phyloP scores from a whole-genome alignment of 148 eudicot species.

The Talinum fruticosum region DNA sequence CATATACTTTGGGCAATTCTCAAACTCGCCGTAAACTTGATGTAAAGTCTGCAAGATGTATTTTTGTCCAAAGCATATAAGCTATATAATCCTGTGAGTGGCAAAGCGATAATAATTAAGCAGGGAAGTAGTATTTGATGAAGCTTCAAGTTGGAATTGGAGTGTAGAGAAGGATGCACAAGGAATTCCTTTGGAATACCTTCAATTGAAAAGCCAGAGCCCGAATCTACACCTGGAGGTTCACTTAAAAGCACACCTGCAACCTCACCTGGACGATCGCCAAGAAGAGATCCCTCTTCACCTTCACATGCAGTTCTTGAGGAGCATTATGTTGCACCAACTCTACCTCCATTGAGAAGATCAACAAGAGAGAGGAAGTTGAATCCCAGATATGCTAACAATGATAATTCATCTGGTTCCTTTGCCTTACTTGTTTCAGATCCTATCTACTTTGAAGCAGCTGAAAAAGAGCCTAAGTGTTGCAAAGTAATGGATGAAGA shows the following conservation, averaged over 20 bases:
- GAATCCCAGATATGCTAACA: neutral
- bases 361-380: too few species aligned
- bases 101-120: constrained; percentile 13
- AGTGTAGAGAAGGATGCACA: neutral
- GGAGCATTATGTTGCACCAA: too few species aligned
- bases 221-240: too few species aligned
- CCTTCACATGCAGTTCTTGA: too few species aligned
- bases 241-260: too few species aligned
- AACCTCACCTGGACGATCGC: too few species aligned
- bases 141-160: constrained; percentile 11
- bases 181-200: neutral
- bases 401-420: neutral
- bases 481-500: neutral
- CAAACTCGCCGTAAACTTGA: constrained; percentile 11
- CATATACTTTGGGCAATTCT: constrained; percentile 4
- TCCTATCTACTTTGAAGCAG: constrained; percentile 6
- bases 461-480: neutral
- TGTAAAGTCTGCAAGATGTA: constrained; percentile 21
- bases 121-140: constrained; percentile 15
- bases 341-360: too few species aligned
- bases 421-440: neutral
- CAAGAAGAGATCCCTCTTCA: too few species aligned
- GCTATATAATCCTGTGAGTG: constrained; percentile 23
- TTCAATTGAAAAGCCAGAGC: too few species aligned
- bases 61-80: constrained; percentile 31